Evolutionary conservation across 345 rosid species (phyloP).

Genomic region (Streptanthus diversifolius): DNA sequence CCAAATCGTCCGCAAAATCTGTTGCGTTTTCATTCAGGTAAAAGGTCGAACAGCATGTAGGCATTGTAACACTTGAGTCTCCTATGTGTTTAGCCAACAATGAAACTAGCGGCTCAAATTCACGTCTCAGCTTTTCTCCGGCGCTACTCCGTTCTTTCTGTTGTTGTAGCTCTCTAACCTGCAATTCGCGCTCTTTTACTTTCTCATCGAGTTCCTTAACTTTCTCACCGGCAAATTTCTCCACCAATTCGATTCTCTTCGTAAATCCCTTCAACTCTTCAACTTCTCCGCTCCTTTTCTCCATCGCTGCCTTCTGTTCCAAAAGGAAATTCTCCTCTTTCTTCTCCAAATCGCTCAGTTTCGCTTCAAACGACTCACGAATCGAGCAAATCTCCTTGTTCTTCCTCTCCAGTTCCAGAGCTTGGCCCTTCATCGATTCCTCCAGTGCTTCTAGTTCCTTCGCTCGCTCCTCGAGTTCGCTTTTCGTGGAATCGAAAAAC

Average conservation of each 20-base stretch:
- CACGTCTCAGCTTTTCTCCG: slow-evolving; percentile 8
- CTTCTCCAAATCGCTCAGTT: slow-evolving; percentile 24
- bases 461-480: slow-evolving; percentile 26
- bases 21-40: neutral
- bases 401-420: slow-evolving; percentile 14
- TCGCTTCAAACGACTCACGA: neutral
- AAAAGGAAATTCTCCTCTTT: slow-evolving; percentile 28
- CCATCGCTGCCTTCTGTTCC: neutral
- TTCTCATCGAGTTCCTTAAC: neutral
- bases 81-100: slow-evolving; percentile 14
- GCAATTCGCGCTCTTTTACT: slow-evolving; percentile 23
- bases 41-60: neutral
- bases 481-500: slow-evolving; percentile 27
- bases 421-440: slow-evolving; percentile 18
- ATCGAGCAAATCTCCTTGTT: slow-evolving; percentile 4
- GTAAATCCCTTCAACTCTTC: slow-evolving; percentile 7
- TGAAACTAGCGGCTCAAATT: slow-evolving; percentile 14
- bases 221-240: neutral
- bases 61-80: neutral
- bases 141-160: slow-evolving; percentile 5
- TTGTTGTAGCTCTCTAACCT: slow-evolving; percentile 11
- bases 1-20: slow-evolving; percentile 2
- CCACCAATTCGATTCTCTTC: neutral
- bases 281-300: slow-evolving; percentile 9
- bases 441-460: slow-evolving; percentile 30